Evolutionary conservation across 441 rosid species (phyloP).

Genomic region (Jatropha multifida): DNA sequence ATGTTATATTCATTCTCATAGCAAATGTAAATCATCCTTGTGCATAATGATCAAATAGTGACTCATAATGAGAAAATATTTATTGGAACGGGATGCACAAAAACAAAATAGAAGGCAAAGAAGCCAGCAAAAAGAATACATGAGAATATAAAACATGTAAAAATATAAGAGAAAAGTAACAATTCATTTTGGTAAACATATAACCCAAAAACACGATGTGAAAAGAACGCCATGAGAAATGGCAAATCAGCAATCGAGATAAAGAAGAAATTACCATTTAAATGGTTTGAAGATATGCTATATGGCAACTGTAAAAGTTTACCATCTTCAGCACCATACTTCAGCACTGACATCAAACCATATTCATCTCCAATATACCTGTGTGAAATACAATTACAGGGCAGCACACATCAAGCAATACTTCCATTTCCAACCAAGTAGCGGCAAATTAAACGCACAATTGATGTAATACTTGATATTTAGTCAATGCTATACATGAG

Average conservation of each 20-base stretch:
- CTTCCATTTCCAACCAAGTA: slow-evolving; percentile 19
- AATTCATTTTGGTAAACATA: background rate
- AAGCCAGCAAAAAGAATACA: slow-evolving; percentile 5
- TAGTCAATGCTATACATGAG: slow-evolving; percentile 46
- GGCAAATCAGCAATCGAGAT: slow-evolving; percentile 6
- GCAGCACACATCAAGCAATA: slow-evolving; percentile 12
- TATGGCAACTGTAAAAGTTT: slow-evolving; percentile 50
- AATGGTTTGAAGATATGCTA: slow-evolving; percentile 36
- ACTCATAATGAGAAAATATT: background rate
- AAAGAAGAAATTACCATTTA: slow-evolving; percentile 44
- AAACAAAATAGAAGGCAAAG: background rate
- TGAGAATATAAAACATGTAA: background rate
- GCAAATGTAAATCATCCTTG: background rate
- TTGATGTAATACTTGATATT: background rate
- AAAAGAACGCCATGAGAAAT: background rate
- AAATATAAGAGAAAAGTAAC: background rate
- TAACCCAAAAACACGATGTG: background rate
- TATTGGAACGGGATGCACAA: background rate
- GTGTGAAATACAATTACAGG: slow-evolving; percentile 12
- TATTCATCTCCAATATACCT: slow-evolving; percentile 62
- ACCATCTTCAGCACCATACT: slow-evolving; percentile 43
- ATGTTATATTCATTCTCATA: background rate
- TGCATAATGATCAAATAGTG: background rate
- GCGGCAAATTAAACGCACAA: slow-evolving; percentile 17
- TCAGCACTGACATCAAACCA: slow-evolving; percentile 53